Evolutionary conservation across 257 asterid species (phyloP), one percentile per base, ranked within the genome.

Genomic region (Nicotiana noctiflora): DNA sequence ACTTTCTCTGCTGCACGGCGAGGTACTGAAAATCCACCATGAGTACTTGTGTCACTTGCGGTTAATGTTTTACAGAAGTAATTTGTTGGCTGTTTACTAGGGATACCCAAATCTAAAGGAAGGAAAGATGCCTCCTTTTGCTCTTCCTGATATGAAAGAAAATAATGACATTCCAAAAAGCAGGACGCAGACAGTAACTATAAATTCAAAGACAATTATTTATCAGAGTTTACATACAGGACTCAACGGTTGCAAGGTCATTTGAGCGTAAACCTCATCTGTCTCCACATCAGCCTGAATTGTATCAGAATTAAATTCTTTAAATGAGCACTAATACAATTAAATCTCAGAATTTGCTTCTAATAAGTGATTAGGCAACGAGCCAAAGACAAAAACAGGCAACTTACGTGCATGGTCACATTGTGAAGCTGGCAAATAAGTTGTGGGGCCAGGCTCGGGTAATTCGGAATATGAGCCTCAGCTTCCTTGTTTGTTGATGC

Each of bases 1-100:
- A 92, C 97, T 91, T 92, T 92, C 70, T 92, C 97, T 18, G 97
- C 97, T 19, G 97, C 92, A 49, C 97, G 96, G 0, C 97, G 97
- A 1, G 97, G 97, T 84, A 92, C 97, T 15, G 97, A 92, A 84
- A 92, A 92, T 65, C 97, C 97, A 52, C 97, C 97, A 79, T 92
- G 97, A 53, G 96, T 92, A 80, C 97, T 92, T 17, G 97, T 92
- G 76, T 92, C 97, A 66, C 97, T 92, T 5, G 97, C 95, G 2
- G 95, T 92, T 87, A 92, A 86, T 77, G 91, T 92, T 82, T 92
- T 92, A 89, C 97, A 92, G 87, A 92, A 92, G 90, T 92, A 92
- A 79, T 89, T 92, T 0, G 87, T 91, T n/a, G 97, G 97, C 87
- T 92, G 97, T 83, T 88, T 92, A 92, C 84, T 89, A 6, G 89